A percentile compares a stretch with the other conserved stretches of the same genome.
Conservation (phyloP, 2,329 filamentous ascomycete species). For the Fusarium dimerum region DNA sequence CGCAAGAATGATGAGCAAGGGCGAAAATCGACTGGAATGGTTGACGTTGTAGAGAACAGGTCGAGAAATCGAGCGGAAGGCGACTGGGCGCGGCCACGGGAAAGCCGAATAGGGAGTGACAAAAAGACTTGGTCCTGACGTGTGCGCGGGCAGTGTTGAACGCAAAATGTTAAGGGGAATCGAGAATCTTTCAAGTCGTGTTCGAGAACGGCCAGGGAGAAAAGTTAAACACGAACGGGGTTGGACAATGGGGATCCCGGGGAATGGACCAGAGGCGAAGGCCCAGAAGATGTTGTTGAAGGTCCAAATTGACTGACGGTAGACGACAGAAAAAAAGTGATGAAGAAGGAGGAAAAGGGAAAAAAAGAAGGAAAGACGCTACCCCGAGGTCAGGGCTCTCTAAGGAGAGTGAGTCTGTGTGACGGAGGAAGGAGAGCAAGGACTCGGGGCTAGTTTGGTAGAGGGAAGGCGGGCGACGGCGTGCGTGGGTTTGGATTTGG, state of each 20-base stretch:
- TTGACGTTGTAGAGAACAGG: not conserved
- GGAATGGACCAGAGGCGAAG: not conserved
- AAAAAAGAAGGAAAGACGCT: not conserved
- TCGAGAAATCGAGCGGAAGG: not conserved
- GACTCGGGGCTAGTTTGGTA: not conserved
- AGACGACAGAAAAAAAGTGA: not conserved
- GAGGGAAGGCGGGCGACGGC: not conserved
- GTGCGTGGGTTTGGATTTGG: not conserved
- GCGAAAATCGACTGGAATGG: not conserved
- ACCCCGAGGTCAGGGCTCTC: not conserved
- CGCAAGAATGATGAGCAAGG: not conserved
- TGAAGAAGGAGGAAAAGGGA: not conserved
- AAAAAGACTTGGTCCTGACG: not conserved
- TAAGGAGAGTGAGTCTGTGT: not conserved
- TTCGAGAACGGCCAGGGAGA: not conserved
- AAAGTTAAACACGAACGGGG: not conserved
- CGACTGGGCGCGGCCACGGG: not conserved
- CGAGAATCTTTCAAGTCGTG: not conserved
- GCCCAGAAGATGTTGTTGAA: not conserved
- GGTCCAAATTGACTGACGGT: not conserved
- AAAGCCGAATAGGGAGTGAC: not conserved
- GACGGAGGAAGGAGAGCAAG: not conserved
- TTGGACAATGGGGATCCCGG: not conserved
- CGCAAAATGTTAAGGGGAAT: not conserved
- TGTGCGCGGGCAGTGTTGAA: not conserved